phyloP scores from a whole-genome alignment of 257 asterid species.

The Avicennia marina region DNA sequence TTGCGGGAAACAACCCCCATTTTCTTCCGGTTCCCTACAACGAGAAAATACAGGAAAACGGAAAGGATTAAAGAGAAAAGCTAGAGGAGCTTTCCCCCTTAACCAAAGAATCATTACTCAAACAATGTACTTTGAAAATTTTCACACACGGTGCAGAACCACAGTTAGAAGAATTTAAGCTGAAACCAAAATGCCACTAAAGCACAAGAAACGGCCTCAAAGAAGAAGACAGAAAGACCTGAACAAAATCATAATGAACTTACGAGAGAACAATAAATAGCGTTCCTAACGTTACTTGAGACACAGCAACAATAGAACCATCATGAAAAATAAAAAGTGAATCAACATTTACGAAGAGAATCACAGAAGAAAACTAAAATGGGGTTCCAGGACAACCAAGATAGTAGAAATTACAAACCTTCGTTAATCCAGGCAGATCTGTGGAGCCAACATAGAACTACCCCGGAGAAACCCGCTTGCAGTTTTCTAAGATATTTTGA shows the following conservation, averaged over 20 bases:
- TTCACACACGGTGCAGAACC: background rate
- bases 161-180: background rate
- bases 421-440: conserved; percentile 25
- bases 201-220: background rate
- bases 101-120: background rate
- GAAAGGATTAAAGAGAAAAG: background rate
- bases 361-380: background rate
- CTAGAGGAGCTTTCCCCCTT: background rate
- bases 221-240: background rate
- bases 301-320: conserved; percentile 6
- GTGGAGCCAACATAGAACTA: conserved; percentile 19
- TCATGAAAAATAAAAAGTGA: background rate
- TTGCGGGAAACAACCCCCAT: conserved; percentile 94
- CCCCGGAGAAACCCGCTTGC: conserved; percentile 14
- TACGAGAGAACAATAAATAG: background rate
- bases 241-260: background rate
- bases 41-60: background rate
- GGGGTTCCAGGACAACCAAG: conserved; percentile 1
- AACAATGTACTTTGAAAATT: background rate
- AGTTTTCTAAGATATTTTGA: background rate
- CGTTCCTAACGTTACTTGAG: background rate
- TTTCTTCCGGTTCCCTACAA: conserved; percentile 27
- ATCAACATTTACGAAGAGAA: background rate
- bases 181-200: background rate
- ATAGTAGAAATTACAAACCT: conserved; percentile 14